Evolutionary conservation across 2,329 filamentous ascomycete genomes (phyloP), one percentile per base, ranked within the genome.

Genomic region (Aspergillus uvarum): DNA sequence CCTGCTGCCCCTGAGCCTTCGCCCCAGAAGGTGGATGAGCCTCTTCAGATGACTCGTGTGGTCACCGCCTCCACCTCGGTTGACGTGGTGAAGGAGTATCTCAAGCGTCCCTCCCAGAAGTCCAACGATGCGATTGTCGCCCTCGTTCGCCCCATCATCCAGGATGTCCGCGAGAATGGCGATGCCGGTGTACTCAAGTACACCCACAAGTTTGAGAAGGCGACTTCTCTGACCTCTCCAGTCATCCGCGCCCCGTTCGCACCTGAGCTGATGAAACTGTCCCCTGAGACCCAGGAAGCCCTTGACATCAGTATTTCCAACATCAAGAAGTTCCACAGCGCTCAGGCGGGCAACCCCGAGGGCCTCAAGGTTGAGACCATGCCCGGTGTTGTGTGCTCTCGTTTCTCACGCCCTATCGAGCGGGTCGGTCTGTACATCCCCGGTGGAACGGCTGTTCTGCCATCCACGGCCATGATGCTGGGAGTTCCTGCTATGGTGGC

Each of bases 171-270:
- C 58, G 83, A 86, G 48, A 87, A 90, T 35, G 95, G 95, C 56
- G 95, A 99, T 77, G 89, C 89, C 69, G 93, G 92, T 3, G 83
- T 99, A 24, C 84, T 99, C 49, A 89, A 90, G 54, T 98, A 96
- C 77, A 98, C 95, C 1, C 93, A 97, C 84, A 96, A 96, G 76
- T 99, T 99, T 68, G 95, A 99, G 74, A 96, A 94, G 80, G 95
- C 94, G 0, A 96, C 91, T 0, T 94, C 91, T 2, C 82, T 99
- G 61, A 95, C 87, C 14, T 94, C 92, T 0, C 92, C 94, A 0
- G 92, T 99, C 14, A 82, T 99, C 64, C 89, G 87, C 70, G 94
- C 95, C 1, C 95, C 95, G 0, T 99, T 96, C 81, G 88, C 92
- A 1, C 79, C 88, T 66, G 85, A 88, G 60, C 81, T 98, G 49